Percentiles rank a stretch among this genome's conserved stretches.
These are phyloP conservation scores for Neonothopanus nambi DNA, from an alignment of 1,284 basidiomycete species.

Conservation along the genomic window DNA sequence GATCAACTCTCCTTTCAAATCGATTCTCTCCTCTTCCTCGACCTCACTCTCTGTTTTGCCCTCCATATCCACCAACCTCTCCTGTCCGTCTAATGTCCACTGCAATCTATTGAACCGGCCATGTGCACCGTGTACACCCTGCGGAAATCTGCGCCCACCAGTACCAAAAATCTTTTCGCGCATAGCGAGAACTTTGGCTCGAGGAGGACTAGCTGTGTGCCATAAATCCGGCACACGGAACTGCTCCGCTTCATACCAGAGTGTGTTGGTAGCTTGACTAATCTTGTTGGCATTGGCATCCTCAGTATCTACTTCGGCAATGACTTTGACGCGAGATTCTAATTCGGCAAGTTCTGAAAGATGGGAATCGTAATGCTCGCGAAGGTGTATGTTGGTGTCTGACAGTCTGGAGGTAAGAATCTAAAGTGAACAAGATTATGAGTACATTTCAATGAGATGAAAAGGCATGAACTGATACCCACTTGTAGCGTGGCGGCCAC, in stretches of 20 bases:
- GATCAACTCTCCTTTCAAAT: conserved; percentile 31
- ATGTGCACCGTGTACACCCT: conserved; percentile 53
- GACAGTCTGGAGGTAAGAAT: conserved; percentile 54
- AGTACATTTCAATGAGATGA: neutral
- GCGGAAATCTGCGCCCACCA: conserved; percentile 39
- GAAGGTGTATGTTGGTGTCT: conserved; percentile 52
- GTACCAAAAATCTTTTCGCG: conserved; percentile 62
- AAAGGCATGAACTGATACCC: conserved; percentile 7
- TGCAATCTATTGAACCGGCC: conserved; percentile 64
- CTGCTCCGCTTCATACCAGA: conserved; percentile 71
- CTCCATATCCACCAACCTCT: conserved; percentile 60
- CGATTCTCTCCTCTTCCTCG: conserved; percentile 62
- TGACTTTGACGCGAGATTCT: conserved; percentile 43
- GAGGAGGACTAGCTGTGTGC: conserved; percentile 60
- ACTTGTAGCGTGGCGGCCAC: conserved; percentile 47
- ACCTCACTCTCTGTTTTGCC: conserved; percentile 76
- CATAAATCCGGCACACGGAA: conserved; percentile 65
- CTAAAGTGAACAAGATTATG: conserved; percentile 33
- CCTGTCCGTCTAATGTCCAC: conserved; percentile 63
- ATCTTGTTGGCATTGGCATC: conserved; percentile 50
- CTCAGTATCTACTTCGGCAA: conserved; percentile 52
- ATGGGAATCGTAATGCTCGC: conserved; percentile 55
- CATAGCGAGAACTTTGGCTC: conserved; percentile 60
- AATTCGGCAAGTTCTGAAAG: conserved; percentile 45
- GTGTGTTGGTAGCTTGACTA: conserved; percentile 63